A percentile compares a stretch with the other conserved stretches of the same genome.
phyloP scores from a whole-genome alignment of 1,284 basidiomycete genomes.

The Ustilago hordei region DNA sequence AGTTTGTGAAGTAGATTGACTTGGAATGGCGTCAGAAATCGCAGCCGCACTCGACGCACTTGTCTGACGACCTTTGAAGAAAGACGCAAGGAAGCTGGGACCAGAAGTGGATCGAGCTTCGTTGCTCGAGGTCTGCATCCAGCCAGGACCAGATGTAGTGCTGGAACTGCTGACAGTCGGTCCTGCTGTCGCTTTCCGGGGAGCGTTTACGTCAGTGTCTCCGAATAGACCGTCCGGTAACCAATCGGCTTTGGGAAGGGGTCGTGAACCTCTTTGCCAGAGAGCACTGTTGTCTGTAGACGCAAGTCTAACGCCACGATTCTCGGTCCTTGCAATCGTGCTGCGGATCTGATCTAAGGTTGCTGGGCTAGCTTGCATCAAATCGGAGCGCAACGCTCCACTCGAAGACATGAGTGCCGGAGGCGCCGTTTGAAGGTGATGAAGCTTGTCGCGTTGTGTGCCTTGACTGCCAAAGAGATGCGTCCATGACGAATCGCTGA shows the following conservation, averaged over 20 bases:
- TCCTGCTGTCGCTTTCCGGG: not conserved
- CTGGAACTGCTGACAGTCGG: not conserved
- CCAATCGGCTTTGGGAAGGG: slow-evolving; percentile 31
- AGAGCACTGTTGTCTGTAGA: slow-evolving; percentile 21
- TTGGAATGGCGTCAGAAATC: not conserved
- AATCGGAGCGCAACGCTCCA: slow-evolving; percentile 23
- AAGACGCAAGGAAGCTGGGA: slow-evolving; percentile 34
- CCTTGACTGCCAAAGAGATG: slow-evolving; percentile 46
- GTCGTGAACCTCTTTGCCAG: slow-evolving; percentile 31
- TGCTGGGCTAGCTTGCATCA: slow-evolving; percentile 17
- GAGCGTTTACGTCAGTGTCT: slow-evolving; percentile 11
- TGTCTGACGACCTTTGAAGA: slow-evolving; percentile 44
- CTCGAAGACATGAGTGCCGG: slow-evolving; percentile 21
- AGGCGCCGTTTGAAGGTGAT: slow-evolving; percentile 33
- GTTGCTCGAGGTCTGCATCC: slow-evolving; percentile 40
- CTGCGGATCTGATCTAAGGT: slow-evolving; percentile 24
- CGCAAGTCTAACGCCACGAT: slow-evolving; percentile 25
- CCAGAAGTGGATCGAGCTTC: slow-evolving; percentile 30
- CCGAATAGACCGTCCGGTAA: slow-evolving; percentile 21
- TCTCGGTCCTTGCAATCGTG: slow-evolving; percentile 30
- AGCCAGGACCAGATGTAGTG: slow-evolving; percentile 38
- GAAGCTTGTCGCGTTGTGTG: slow-evolving; percentile 29
- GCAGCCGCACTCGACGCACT: slow-evolving; percentile 7
- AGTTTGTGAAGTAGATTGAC: slow-evolving; percentile 4
- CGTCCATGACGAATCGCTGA: slow-evolving; percentile 19